Evolutionary conservation across 2,329 filamentous ascomycete species (phyloP).

Genomic region (Boeremia exigua): DNA sequence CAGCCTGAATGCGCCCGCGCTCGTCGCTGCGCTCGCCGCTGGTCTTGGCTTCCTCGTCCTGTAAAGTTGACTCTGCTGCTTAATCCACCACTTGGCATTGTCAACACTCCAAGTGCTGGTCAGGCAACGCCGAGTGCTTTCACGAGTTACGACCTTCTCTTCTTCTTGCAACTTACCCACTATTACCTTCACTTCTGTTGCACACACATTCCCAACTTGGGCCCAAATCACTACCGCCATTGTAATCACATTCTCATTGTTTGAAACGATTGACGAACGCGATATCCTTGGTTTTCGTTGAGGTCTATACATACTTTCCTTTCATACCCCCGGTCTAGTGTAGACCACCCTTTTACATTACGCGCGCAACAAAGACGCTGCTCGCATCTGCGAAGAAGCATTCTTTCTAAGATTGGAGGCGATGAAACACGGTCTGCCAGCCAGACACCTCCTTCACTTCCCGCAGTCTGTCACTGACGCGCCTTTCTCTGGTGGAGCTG

Average conservation of each 20-base stretch:
- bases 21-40: conserved; percentile 39
- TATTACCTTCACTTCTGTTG: conserved; percentile 22
- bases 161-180: conserved; percentile 18
- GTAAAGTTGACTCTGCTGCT: conserved; percentile 29
- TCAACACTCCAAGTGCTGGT: conserved; percentile 19
- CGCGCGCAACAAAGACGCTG: conserved; percentile 26
- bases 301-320: conserved; percentile 18
- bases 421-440: neutral
- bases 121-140: conserved; percentile 20
- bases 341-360: conserved; percentile 4
- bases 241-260: conserved; percentile 37
- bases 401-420: conserved; percentile 7
- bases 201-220: conserved; percentile 20
- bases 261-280: conserved; percentile 38
- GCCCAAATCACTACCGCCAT: conserved; percentile 23
- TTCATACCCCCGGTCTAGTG: neutral
- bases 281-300: conserved; percentile 4
- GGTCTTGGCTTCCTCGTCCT: conserved; percentile 45
- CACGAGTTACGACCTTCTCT: conserved; percentile 32
- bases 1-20: conserved; percentile 38
- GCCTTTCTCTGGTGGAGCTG: conserved; percentile 48
- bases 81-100: conserved; percentile 12
- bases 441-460: conserved; percentile 17
- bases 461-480: conserved; percentile 14
- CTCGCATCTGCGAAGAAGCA: conserved; percentile 5